Percentiles rank a stretch among this genome's conserved stretches.
These are phyloP conservation scores for Vigna angularis DNA, from an alignment of 306 rosid species.

Conservation along the genomic window DNA sequence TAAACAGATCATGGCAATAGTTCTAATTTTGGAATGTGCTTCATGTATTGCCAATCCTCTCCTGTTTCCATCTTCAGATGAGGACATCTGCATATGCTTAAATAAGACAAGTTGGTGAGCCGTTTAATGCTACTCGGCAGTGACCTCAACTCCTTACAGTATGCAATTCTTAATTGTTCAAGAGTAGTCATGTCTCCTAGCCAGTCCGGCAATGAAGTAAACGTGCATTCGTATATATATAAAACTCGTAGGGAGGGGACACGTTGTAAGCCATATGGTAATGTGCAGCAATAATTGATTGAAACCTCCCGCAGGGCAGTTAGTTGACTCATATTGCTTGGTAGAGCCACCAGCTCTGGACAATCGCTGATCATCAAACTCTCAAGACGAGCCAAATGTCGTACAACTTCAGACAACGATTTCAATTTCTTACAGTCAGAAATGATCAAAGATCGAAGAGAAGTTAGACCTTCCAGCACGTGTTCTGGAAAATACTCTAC, in stretches of 20 bases:
- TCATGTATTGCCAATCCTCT: not conserved
- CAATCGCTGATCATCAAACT: accelerated
- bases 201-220: conserved; percentile 10
- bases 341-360: not conserved
- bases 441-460: too few relatives aligned
- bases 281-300: accelerated
- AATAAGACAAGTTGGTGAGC: too few relatives aligned
- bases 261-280: conserved; percentile 9
- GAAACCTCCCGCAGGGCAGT: not conserved
- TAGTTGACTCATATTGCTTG: conserved; percentile 3
- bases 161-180: accelerated
- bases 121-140: too few relatives aligned
- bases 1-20: too few relatives aligned
- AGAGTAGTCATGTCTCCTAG: conserved; percentile 19
- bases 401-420: not conserved
- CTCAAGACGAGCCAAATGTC: conserved; percentile 19
- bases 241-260: conserved; percentile 8
- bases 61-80: too few relatives aligned
- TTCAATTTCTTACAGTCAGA: accelerated
- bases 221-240: accelerated
- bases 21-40: too few relatives aligned
- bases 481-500: too few relatives aligned
- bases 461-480: too few relatives aligned
- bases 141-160: too few relatives aligned
- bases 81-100: too few relatives aligned